Conservation (phyloP, 2,329 filamentous ascomycete species). For the Fusarium sp. region DNA sequence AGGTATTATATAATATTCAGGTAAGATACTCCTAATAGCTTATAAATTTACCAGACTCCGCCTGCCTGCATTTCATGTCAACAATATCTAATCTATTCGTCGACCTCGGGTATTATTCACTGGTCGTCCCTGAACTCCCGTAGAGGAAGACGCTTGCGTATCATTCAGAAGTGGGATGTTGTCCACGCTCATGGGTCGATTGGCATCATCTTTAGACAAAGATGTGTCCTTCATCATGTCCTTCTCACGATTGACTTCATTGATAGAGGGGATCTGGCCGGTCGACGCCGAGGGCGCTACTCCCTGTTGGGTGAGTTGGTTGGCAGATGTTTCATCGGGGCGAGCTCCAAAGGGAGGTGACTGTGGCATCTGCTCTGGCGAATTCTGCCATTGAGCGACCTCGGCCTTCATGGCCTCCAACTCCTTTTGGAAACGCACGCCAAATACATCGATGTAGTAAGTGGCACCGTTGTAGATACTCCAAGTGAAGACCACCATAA, state of each 20-base stretch:
- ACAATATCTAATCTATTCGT: constrained; percentile 49
- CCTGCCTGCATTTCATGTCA: not conserved
- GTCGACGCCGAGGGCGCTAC: constrained; percentile 32
- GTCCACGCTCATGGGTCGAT: constrained; percentile 57
- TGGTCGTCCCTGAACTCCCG: constrained; percentile 58
- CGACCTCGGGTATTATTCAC: constrained; percentile 62
- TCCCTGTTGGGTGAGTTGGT: constrained; percentile 23
- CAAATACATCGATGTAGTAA: constrained; percentile 98
- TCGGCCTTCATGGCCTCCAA: constrained; percentile 89
- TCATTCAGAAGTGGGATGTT: constrained; percentile 69
- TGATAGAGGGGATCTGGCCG: constrained; percentile 27
- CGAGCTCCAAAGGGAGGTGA: constrained; percentile 52
- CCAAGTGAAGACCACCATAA: constrained; percentile 88
- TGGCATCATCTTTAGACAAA: constrained; percentile 34
- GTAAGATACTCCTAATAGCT: not conserved
- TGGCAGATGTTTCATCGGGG: constrained; percentile 35
- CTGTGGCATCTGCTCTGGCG: constrained; percentile 59
- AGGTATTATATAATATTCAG: not conserved
- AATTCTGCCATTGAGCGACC: constrained; percentile 86
- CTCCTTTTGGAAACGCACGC: constrained; percentile 96
- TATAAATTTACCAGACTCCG: not conserved
- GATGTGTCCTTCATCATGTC: constrained; percentile 25
- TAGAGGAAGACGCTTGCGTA: constrained; percentile 49
- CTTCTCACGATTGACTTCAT: constrained; percentile 37
- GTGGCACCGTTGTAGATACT: constrained; percentile 97